Base-by-base conservation (phyloP, 192 early-diverging fungal genomes). In the Globomyces pollinis-pini region DNA sequence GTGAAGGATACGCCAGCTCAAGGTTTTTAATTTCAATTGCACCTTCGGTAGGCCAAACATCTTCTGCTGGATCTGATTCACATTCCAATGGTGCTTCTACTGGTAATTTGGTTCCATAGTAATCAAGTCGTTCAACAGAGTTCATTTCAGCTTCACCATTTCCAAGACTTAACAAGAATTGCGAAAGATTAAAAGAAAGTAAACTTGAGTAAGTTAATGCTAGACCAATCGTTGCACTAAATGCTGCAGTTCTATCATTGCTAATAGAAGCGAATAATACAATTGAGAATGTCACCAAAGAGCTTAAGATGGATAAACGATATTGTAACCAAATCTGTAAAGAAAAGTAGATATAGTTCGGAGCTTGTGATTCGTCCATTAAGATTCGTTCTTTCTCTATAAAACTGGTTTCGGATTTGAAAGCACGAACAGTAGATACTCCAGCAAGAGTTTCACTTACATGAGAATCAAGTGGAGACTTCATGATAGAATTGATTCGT, bases 131-230 rank as follows among this genome's bases (percentile, higher is more conserved):
- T 57, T 69, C 68, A 35, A 64, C 68, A 9, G 68, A 16, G 47
- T 70, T 70, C 13, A 70, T 16, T 39, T 8, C 50, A 61, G 69
- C 67, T 72, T 82, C 60, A 28, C 82, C 75, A 60, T 65, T 51
- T n/a, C 60, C 77, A 38, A 57, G 28, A 26, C 23, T 31, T 24
- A 29, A 9, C 61, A 76, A 78, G 52, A 78, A 76, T 32, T 84
- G 66, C 15, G 83, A 80, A n/a, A 80, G 76, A 70, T 77, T 83
- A 57, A 75, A 78, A 34, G 88, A 75, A 8, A 78, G 71, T 29
- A 73, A 70, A 24, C 21, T 11, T 7, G 55, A 28, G 32, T 23
- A 39, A 20, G 55, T 33, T 18, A 57, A 15, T 16, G 29, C 38
- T 15, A 57, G 28, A 23, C 55, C 55, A n/a, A 57, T 20, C 28